Conservation (phyloP, 192 early-diverging fungal species). For the Linnemannia zychae region DNA sequence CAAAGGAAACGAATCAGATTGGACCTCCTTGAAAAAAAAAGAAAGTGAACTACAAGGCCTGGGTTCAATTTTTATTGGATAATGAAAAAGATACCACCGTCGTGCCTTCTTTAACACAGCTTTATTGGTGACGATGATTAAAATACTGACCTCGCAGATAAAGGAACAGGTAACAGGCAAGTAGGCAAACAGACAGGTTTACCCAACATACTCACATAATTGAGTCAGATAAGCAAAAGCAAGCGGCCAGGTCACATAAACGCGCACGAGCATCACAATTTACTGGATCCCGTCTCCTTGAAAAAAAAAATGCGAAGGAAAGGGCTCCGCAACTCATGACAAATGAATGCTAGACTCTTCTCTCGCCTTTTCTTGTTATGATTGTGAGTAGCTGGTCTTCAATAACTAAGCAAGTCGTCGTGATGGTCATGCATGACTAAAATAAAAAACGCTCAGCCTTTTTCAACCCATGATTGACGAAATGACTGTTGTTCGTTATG, state of each 20-base stretch:
- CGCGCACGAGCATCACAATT: background rate
- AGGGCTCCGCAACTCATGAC: background rate
- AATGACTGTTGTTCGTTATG: background rate
- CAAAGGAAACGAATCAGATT: background rate
- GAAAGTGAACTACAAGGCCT: background rate
- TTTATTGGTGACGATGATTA: background rate
- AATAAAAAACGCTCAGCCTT: background rate
- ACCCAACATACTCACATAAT: too few relatives aligned
- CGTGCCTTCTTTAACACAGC: background rate
- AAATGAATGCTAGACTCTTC: background rate
- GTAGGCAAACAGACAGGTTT: too few relatives aligned
- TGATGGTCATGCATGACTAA: constrained; percentile 1
- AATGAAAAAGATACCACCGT: background rate
- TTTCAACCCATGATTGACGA: background rate
- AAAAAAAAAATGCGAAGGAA: background rate
- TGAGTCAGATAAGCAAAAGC: too few relatives aligned
- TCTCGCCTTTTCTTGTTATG: background rate
- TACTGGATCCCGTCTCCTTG: background rate
- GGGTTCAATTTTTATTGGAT: constrained; percentile 3
- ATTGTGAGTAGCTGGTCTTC: background rate
- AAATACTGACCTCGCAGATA: background rate
- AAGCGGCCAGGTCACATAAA: background rate
- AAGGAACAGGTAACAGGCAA: background rate
- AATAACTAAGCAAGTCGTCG: background rate
- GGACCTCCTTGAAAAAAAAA: background rate